Evolutionary conservation across 441 rosid genomes (phyloP).

Genomic region (Arabidopsis hybrid): DNA sequence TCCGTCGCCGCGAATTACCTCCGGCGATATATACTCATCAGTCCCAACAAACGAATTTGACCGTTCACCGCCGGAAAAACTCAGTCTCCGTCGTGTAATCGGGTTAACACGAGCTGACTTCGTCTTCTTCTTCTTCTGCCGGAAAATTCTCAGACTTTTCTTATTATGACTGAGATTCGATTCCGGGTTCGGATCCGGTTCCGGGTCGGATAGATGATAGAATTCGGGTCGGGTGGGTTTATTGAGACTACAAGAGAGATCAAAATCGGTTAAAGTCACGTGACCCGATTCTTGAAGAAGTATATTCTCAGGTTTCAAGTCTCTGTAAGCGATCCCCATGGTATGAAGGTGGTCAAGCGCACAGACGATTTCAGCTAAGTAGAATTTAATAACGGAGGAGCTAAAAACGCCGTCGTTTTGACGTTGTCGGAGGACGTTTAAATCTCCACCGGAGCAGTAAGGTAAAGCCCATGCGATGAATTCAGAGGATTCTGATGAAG

Average conservation of each 20-base stretch:
- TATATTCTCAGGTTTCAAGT: constrained; percentile 90
- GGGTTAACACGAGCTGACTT: constrained; percentile 92
- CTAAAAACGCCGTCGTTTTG: constrained; percentile 89
- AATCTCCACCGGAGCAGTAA: constrained; percentile 93
- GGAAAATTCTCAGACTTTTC: constrained; percentile 44
- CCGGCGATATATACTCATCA: constrained; percentile 93
- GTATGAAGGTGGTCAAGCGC: constrained; percentile 84
- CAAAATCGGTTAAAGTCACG: constrained; percentile 92
- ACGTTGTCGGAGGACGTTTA: constrained; percentile 75
- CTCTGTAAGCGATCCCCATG: constrained; percentile 79
- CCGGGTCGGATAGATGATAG: constrained; percentile 25
- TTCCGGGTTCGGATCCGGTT: constrained; percentile 25
- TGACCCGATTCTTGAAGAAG: constrained; percentile 86
- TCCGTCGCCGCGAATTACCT: constrained; percentile 81
- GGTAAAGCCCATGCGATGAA: constrained; percentile 85
- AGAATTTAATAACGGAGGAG: constrained; percentile 72
- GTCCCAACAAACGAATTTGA: constrained; percentile 94
- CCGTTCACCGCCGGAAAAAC: constrained; percentile 65
- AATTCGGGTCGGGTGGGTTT: constrained; percentile 43
- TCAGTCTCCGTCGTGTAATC: constrained; percentile 63
- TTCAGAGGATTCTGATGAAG: constrained; percentile 61
- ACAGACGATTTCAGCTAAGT: constrained; percentile 80
- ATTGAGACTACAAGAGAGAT: constrained; percentile 70
- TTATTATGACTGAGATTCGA: not conserved
- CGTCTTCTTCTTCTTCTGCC: constrained; percentile 56